These are phyloP conservation scores for Mycena floridula DNA, from an alignment of 768 basidiomycete species.

Conservation along the genomic window DNA sequence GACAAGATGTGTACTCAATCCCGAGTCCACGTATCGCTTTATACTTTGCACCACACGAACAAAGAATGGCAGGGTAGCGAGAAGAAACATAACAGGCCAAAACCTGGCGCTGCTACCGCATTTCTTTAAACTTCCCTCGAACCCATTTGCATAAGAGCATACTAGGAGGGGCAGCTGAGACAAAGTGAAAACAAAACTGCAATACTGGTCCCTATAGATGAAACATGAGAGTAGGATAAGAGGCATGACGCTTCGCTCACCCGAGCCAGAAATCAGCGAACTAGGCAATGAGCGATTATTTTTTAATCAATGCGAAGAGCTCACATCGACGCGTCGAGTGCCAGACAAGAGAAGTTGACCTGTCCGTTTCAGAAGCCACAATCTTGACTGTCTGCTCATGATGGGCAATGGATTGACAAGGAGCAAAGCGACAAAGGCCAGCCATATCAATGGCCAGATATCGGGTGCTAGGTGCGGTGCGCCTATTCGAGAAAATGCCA, in stretches of 20 bases:
- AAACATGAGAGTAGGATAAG: neutral
- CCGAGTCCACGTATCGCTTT: conserved; percentile 81
- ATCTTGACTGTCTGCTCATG: conserved; percentile 56
- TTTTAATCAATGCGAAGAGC: conserved; percentile 10
- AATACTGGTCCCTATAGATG: conserved; percentile 64
- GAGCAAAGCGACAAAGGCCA: conserved; percentile 50
- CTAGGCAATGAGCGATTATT: conserved; percentile 25
- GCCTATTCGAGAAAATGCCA: conserved; percentile 70
- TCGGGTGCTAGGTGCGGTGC: conserved; percentile 50
- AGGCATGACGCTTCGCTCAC: conserved; percentile 24
- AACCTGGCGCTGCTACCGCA: conserved; percentile 37
- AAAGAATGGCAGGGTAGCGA: conserved; percentile 62
- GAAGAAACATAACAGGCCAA: conserved; percentile 60
- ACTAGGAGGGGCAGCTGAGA: conserved; percentile 67
- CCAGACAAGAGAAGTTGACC: conserved; percentile 67
- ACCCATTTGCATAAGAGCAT: conserved; percentile 63
- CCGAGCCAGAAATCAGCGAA: conserved; percentile 91
- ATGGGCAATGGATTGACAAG: conserved; percentile 76
- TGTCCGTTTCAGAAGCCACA: conserved; percentile 71
- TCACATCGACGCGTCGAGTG: conserved; percentile 66
- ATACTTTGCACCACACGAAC: conserved; percentile 82
- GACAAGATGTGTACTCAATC: conserved; percentile 69
- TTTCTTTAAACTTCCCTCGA: conserved; percentile 41
- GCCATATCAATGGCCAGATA: conserved; percentile 80
- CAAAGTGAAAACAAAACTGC: conserved; percentile 71